phyloP scores from a whole-genome alignment of 1,284 basidiomycete species.

The Cerrena zonata region DNA sequence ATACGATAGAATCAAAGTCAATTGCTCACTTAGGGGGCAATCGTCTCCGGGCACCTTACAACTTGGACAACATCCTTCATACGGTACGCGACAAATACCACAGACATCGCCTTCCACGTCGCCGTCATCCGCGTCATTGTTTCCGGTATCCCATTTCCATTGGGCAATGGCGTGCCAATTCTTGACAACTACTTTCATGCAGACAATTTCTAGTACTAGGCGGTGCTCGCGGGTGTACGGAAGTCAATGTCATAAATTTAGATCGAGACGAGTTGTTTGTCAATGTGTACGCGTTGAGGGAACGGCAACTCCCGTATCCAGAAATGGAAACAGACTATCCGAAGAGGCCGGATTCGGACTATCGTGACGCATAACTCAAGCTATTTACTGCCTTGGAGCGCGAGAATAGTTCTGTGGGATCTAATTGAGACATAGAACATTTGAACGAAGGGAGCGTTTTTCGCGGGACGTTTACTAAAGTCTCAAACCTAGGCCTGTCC shows the following conservation, averaged over 20 bases:
- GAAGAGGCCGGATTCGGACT: too few relatives aligned
- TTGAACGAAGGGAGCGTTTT: too few relatives aligned
- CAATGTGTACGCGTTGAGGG: not conserved
- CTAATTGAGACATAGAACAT: too few relatives aligned
- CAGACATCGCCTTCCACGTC: conserved; percentile 71
- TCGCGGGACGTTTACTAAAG: too few relatives aligned
- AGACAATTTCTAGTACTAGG: not conserved
- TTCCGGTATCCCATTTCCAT: conserved; percentile 79
- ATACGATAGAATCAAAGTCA: conserved; percentile 5
- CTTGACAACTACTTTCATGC: conserved; percentile 77
- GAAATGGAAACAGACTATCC: too few relatives aligned
- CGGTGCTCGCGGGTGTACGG: not conserved
- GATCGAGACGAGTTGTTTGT: not conserved
- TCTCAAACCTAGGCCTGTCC: too few relatives aligned
- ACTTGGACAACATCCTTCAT: conserved; percentile 86
- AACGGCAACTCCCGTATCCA: too few relatives aligned
- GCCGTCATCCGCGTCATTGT: conserved; percentile 27
- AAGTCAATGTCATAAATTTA: too few relatives aligned
- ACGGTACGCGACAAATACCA: conserved; percentile 88
- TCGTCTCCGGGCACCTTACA: conserved; percentile 96
- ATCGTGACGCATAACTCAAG: too few relatives aligned
- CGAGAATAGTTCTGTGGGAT: too few relatives aligned
- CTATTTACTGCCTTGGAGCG: too few relatives aligned
- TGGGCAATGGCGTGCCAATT: conserved; percentile 81
- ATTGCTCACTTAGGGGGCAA: conserved; percentile 80